Evolutionary conservation across 1,139 yeast species (phyloP).

Genomic region (Meyerozyma elateridarum): DNA sequence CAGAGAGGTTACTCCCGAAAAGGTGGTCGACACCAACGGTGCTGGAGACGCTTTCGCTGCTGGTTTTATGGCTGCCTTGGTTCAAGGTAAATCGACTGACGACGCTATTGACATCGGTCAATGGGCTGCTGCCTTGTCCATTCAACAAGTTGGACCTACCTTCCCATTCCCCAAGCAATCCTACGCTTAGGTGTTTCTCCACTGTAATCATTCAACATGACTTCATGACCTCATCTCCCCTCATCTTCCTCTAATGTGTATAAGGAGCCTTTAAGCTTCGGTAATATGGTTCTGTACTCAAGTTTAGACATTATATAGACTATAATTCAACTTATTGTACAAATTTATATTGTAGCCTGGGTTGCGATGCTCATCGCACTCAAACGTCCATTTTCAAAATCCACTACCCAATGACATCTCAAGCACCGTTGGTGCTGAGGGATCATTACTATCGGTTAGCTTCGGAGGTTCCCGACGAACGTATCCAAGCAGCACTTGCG

Average conservation of each 20-base stretch:
- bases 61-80: constrained; percentile 90
- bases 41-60: constrained; percentile 99
- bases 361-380: constrained; percentile 3
- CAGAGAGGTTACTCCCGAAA: constrained; percentile 57
- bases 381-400: neutral
- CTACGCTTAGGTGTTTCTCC: constrained; percentile 25
- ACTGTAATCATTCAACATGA: constrained; percentile 4
- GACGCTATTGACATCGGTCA: constrained; percentile 82
- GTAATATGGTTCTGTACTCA: neutral
- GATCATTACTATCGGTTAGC: constrained; percentile 79
- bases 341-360: too few species aligned
- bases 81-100: constrained; percentile 61
- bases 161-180: constrained; percentile 80
- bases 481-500: constrained; percentile 67
- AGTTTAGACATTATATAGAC: neutral
- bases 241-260: too few species aligned
- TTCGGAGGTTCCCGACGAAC: constrained; percentile 68
- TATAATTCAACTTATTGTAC: constrained; percentile 3
- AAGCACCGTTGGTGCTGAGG: constrained; percentile 45
- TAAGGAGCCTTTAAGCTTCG: too few species aligned
- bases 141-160: constrained; percentile 91
- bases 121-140: constrained; percentile 91
- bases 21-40: constrained; percentile 92
- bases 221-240: too few species aligned
- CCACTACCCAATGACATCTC: constrained; percentile 5